Evolutionary conservation across 1,284 basidiomycete species (phyloP), one percentile per base, ranked within the genome.

Genomic region (Melanopsichium pennsylvanicum): DNA sequence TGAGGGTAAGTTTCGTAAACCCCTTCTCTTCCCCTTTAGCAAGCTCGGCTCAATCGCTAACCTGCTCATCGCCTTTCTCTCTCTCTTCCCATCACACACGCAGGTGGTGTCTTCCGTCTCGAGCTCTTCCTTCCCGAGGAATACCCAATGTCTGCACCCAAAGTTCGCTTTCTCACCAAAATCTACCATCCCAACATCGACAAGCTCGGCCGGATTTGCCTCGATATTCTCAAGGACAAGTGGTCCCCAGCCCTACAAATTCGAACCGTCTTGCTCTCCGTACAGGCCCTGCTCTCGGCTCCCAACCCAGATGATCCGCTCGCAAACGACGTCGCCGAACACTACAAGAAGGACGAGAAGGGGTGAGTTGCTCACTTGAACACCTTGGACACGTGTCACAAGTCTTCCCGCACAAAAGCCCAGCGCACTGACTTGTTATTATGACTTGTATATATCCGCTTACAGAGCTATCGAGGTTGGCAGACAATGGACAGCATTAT

Each of bases 131-230:
- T 99, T 37, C 94, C 96, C 2, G 95, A 97, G 82, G 95, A 97
- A 81, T 99, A 99, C 83, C 95, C 95, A 2, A 97, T 99, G 95
- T 91, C 90, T 46, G 94, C 96, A 0, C 96, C 96, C 26, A 98
- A 97, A 84, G 96, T 99, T 55, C 88, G 96, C 68, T 99, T 98
- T 85, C 84, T 97, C 73, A 97, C 95, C 63, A 96, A 96, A 89
- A 96, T 98, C 85, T 98, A 99, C 85, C 96, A 99, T 83, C 96
- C 96, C 31, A 99, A 99, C 83, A 99, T 99, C 83, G 94, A 97
- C 84, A 97, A 97, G 83, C 90, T 98, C 35, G 95, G 95, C 23
- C 87, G 95, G 21, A 98, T 98, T 83, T 98, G 96, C 82, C 85
- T 98, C 62, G 96, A 98, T 82, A 98, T 98, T 76, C 85, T 97